These are phyloP conservation scores for Suhomyces coccinellae DNA, from an alignment of 1,139 yeast species.

Conservation along the genomic window DNA sequence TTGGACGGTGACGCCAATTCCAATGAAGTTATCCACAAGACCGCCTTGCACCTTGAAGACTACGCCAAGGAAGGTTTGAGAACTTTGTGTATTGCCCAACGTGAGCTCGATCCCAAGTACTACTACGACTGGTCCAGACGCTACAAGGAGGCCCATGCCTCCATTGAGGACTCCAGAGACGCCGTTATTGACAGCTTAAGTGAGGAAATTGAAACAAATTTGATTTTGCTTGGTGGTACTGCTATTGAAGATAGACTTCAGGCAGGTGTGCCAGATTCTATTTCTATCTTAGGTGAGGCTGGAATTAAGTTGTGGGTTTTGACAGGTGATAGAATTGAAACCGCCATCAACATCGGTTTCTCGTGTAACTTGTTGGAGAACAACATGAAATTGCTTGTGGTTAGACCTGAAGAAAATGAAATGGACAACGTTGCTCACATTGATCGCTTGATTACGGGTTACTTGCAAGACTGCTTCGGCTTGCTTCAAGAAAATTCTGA, in stretches of 20 bases:
- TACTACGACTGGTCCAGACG: constrained; percentile 68
- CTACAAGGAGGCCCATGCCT: constrained; percentile 71
- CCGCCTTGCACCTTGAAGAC: constrained; percentile 85
- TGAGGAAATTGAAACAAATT: constrained; percentile 73
- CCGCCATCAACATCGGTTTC: constrained; percentile 96
- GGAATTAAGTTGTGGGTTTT: constrained; percentile 97
- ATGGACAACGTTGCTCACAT: constrained; percentile 28
- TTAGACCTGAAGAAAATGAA: constrained; percentile 30
- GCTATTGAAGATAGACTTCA: constrained; percentile 97
- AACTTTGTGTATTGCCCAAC: constrained; percentile 88
- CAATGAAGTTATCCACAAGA: constrained; percentile 44
- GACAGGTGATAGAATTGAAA: constrained; percentile 97
- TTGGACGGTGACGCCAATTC: constrained; percentile 43
- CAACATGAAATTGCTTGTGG: constrained; percentile 81
- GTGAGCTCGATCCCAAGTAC: constrained; percentile 61
- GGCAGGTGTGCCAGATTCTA: constrained; percentile 94
- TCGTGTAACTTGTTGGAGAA: constrained; percentile 87
- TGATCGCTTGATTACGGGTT: constrained; percentile 37
- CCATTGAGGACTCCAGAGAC: constrained; percentile 75
- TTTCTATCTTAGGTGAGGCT: constrained; percentile 78
- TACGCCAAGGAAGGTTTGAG: constrained; percentile 97
- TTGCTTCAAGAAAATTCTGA: constrained; percentile 28
- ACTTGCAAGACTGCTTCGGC: constrained; percentile 43
- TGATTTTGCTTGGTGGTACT: constrained; percentile 86
- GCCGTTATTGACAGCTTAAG: constrained; percentile 75